Evolutionary conservation across 129 eudicot genomes (phyloP).

Genomic region (Kitagawia praeruptora): DNA sequence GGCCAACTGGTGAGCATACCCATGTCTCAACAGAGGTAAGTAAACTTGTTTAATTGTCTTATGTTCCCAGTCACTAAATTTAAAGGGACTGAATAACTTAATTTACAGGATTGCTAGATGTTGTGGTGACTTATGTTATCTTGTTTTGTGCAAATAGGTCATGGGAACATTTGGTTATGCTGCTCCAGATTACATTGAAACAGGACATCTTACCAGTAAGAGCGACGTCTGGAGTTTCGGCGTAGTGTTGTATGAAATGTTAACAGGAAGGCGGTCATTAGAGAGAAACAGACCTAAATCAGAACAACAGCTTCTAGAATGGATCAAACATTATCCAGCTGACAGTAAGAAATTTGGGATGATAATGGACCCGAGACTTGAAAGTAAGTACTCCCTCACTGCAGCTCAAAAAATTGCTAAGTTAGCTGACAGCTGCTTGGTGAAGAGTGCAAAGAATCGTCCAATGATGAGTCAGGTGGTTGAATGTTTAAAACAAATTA

Average conservation of each 20-base stretch:
- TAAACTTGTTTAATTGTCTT: not conserved
- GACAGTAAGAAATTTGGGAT: conserved; percentile 55
- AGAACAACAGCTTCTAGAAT: conserved; percentile 66
- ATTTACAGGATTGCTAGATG: not conserved
- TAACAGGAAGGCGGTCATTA: conserved; percentile 71
- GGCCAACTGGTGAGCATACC: conserved; percentile 68
- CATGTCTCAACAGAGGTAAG: conserved; percentile 82
- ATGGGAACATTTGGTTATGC: conserved; percentile 93
- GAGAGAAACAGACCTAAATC: conserved; percentile 63
- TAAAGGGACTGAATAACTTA: not conserved
- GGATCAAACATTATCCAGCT: conserved; percentile 65
- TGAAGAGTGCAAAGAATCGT: conserved; percentile 51
- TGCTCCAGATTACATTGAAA: conserved; percentile 88
- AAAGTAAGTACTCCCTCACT: conserved; percentile 47
- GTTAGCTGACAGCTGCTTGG: conserved; percentile 70
- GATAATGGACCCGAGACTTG: conserved; percentile 68
- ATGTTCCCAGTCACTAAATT: not conserved
- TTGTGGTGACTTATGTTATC: not conserved
- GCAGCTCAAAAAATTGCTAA: conserved; percentile 69
- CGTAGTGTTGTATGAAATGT: conserved; percentile 69
- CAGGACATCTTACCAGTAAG: conserved; percentile 81
- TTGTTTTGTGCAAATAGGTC: conserved; percentile 38
- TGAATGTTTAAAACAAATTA: conserved; percentile 49
- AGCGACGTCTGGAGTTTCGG: conserved; percentile 98
- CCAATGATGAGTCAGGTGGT: conserved; percentile 92